Evolutionary conservation across 164 flowering plant species (phyloP).

Genomic region (Santalum album): DNA sequence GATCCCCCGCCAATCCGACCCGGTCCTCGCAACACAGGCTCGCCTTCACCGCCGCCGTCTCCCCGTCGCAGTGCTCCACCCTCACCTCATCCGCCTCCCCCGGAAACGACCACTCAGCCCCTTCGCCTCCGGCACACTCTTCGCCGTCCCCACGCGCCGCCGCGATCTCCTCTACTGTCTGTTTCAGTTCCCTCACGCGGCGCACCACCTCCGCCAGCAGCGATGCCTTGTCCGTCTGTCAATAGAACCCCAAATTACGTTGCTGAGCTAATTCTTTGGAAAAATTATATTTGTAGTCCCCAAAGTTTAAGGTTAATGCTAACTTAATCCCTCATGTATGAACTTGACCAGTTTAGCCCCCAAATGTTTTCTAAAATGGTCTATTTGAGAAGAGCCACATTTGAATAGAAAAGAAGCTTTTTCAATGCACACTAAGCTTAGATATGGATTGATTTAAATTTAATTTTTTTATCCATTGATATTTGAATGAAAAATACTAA

Average conservation of each 20-base stretch:
- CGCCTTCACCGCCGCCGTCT: constrained; percentile 15
- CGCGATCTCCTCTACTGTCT: constrained; percentile 14
- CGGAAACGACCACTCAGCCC: constrained; percentile 14
- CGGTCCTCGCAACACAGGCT: constrained; percentile 37
- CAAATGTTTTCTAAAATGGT: background rate
- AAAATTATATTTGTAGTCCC: background rate
- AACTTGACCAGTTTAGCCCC: background rate
- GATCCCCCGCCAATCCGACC: constrained; percentile 22
- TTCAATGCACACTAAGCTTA: no score
- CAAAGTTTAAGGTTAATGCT: background rate
- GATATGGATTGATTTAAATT: no score
- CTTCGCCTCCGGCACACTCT: background rate
- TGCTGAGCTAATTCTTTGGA: no score
- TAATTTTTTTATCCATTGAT: no score
- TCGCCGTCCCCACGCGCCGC: background rate
- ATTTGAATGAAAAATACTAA: no score
- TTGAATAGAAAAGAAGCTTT: no score
- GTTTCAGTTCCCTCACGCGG: constrained; percentile 29
- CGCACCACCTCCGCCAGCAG: constrained; percentile 32
- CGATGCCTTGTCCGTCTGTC: constrained; percentile 44
- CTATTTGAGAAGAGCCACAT: background rate
- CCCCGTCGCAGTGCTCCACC: constrained; percentile 3
- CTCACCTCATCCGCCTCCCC: constrained; percentile 24
- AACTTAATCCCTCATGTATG: background rate
- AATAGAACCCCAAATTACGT: background rate